These are phyloP conservation scores for Zygosaccharomyces sapae DNA, from an alignment of 1,139 yeast species.

Conservation along the genomic window DNA sequence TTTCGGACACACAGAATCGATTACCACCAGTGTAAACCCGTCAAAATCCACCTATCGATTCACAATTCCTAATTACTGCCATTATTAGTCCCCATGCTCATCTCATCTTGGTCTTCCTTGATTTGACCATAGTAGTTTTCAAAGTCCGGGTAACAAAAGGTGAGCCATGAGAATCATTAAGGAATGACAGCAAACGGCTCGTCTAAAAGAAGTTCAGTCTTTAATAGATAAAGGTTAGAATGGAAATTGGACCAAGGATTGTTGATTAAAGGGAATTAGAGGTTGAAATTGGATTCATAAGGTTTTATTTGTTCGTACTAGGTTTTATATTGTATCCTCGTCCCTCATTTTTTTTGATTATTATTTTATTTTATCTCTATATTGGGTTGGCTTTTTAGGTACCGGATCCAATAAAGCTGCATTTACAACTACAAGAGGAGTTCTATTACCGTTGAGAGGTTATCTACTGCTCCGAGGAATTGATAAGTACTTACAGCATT, in stretches of 20 bases:
- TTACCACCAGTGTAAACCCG: not conserved
- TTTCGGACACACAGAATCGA: not conserved
- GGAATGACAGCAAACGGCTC: constrained; percentile 7
- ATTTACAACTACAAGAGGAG: not conserved
- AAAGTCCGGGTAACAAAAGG: constrained; percentile 4
- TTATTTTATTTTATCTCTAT: not conserved
- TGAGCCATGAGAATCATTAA: constrained; percentile 4
- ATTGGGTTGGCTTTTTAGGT: not conserved
- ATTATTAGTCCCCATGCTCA: not conserved
- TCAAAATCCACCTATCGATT: not conserved
- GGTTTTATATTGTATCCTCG: not conserved
- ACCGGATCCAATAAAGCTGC: not conserved
- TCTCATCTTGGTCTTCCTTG: not conserved
- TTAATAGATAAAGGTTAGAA: not conserved
- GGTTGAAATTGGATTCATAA: not conserved
- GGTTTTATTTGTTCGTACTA: not conserved
- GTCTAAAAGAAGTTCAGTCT: not conserved
- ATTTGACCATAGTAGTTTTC: not conserved
- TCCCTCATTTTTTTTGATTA: not conserved
- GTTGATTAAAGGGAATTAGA: not conserved
- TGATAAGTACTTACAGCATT: not conserved
- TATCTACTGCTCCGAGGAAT: not conserved
- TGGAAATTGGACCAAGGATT: not conserved
- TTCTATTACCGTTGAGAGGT: not conserved
- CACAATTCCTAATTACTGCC: not conserved